phyloP scores from a whole-genome alignment of 768 basidiomycete genomes.

The Mycena rebaudengoi region DNA sequence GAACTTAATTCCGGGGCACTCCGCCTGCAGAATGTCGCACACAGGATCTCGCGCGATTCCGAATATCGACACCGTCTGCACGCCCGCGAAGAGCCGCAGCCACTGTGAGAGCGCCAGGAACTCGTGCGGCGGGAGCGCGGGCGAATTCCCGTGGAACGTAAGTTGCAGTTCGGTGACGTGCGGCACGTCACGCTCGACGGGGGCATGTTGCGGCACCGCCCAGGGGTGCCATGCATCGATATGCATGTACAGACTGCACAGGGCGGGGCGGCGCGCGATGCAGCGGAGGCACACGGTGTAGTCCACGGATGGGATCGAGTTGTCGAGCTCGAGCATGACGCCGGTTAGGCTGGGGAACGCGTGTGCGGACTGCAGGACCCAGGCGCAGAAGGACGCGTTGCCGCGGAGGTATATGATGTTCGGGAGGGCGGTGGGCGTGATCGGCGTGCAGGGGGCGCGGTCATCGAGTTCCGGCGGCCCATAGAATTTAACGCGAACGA shows the following conservation, averaged over 20 bases:
- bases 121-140: neutral
- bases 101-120: neutral
- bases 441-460: neutral
- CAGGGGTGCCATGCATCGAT: conserved; percentile 3
- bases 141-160: neutral
- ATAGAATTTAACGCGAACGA: neutral
- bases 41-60: too few relatives aligned
- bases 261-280: neutral
- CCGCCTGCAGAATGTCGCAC: too few relatives aligned
- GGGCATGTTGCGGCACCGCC: neutral
- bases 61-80: neutral
- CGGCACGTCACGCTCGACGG: neutral
- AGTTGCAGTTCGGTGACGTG: conserved; percentile 1
- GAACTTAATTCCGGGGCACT: too few relatives aligned
- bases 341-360: neutral
- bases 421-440: conserved; percentile 2
- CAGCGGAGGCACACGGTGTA: neutral
- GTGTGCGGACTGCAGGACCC: neutral
- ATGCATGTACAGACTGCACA: neutral
- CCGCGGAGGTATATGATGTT: neutral
- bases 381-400: neutral
- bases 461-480: neutral
- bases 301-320: neutral
- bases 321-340: neutral
- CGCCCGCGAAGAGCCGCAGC: neutral